phyloP scores from a whole-genome alignment of 1,284 basidiomycete genomes.

The Ceratobasidium sp. region DNA sequence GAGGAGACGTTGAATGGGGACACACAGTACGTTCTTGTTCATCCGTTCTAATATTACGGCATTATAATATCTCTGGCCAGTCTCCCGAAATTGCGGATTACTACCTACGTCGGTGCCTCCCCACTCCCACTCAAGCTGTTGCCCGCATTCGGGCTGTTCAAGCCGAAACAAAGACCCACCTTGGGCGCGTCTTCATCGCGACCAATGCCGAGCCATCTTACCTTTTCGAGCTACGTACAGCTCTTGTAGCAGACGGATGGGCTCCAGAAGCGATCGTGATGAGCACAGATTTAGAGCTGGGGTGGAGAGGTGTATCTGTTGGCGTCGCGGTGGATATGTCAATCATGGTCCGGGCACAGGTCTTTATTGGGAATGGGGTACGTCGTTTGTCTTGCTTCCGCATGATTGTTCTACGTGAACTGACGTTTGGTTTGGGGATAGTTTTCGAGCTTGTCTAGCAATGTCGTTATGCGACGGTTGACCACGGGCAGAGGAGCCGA shows the following conservation, averaged over 20 bases:
- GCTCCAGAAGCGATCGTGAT: conserved; percentile 55
- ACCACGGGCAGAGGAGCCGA: conserved; percentile 32
- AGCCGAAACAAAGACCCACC: conserved; percentile 45
- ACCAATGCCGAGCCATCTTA: conserved; percentile 62
- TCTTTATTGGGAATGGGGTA: conserved; percentile 68
- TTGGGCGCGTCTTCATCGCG: conserved; percentile 63
- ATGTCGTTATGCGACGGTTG: conserved; percentile 45
- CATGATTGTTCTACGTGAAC: neutral
- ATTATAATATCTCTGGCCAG: too few relatives aligned
- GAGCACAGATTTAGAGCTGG: conserved; percentile 60
- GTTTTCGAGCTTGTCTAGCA: conserved; percentile 48
- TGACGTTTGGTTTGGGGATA: neutral
- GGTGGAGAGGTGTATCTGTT: conserved; percentile 61
- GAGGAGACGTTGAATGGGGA: conserved; percentile 48
- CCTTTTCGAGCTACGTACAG: conserved; percentile 58
- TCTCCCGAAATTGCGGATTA: conserved; percentile 49
- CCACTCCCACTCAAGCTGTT: conserved; percentile 60
- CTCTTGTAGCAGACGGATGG: conserved; percentile 54
- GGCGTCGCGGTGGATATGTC: conserved; percentile 65
- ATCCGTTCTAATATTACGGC: too few relatives aligned
- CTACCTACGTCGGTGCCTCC: conserved; percentile 63
- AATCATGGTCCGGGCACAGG: conserved; percentile 61
- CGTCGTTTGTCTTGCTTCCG: neutral
- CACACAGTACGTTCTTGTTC: neutral
- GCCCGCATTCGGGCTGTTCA: conserved; percentile 57